A percentile compares a stretch with the other conserved stretches of the same genome.
Conservation (phyloP, 768 basidiomycete species). For the Pisolithus tinctorius region DNA sequence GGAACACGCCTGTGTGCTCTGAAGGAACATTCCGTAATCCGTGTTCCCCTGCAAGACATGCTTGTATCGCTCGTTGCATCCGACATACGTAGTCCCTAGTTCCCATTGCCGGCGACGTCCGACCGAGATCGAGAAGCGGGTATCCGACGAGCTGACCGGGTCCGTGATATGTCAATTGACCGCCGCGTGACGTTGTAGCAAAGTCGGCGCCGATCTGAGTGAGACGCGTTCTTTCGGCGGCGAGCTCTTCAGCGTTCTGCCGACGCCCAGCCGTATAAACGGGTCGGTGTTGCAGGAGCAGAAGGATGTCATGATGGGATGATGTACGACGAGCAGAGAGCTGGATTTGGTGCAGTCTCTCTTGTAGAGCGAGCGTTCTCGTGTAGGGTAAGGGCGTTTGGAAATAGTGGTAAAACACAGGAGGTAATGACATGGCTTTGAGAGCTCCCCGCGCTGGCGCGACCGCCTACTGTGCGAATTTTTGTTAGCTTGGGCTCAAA, state of each 20-base stretch:
- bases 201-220: slow-evolving; percentile 82
- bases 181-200: slow-evolving; percentile 74
- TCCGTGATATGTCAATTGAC: slow-evolving; percentile 94
- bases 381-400: slow-evolving; percentile 70
- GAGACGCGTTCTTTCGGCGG: slow-evolving; percentile 59
- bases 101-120: slow-evolving; percentile 62
- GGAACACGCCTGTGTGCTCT: slow-evolving; percentile 88
- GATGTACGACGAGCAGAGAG: slow-evolving; percentile 45
- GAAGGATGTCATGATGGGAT: slow-evolving; percentile 52
- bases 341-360: slow-evolving; percentile 63
- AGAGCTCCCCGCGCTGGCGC: background rate
- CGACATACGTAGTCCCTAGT: slow-evolving; percentile 74
- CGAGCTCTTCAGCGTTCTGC: slow-evolving; percentile 56
- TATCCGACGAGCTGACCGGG: slow-evolving; percentile 97
- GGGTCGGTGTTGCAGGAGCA: slow-evolving; percentile 85
- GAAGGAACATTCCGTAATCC: slow-evolving; percentile 49
- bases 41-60: slow-evolving; percentile 55
- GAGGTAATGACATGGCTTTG: slow-evolving; percentile 35
- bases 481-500: no score
- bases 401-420: slow-evolving; percentile 77
- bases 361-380: slow-evolving; percentile 61
- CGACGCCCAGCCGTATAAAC: slow-evolving; percentile 94
- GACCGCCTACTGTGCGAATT: no score
- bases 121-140: slow-evolving; percentile 84
- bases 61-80: slow-evolving; percentile 66